Percentiles rank a stretch among this genome's conserved stretches.
These are phyloP conservation scores for Calocybe cyanea DNA, from an alignment of 768 basidiomycete species.

Conservation along the genomic window DNA sequence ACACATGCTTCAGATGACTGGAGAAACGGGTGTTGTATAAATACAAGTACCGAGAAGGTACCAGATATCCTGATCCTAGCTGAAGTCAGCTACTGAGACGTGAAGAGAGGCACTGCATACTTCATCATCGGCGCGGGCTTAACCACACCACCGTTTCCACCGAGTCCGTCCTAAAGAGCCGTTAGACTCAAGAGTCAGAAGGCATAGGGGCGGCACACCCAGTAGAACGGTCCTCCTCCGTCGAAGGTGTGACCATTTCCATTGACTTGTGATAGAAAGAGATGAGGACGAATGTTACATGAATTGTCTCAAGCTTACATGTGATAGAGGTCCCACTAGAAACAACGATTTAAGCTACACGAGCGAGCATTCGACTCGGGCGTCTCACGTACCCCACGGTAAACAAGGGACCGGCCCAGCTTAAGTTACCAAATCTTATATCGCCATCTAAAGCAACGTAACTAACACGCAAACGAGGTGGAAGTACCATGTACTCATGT, in stretches of 20 bases:
- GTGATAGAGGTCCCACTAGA: conserved; percentile 43
- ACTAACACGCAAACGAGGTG: background rate
- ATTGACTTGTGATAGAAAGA: conserved; percentile 26
- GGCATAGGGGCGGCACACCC: conserved; percentile 23
- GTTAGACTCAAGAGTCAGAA: background rate
- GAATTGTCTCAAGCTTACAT: conserved; percentile 30
- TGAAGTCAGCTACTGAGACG: background rate
- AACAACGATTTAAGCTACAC: background rate
- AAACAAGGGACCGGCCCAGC: conserved; percentile 55
- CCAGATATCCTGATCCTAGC: conserved; percentile 36
- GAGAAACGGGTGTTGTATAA: conserved; percentile 20
- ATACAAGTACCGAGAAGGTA: conserved; percentile 24
- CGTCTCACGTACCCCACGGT: conserved; percentile 34
- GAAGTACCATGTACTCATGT: conserved; percentile 40
- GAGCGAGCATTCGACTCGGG: background rate
- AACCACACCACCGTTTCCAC: conserved; percentile 31
- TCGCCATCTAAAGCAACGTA: conserved; percentile 43
- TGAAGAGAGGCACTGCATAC: conserved; percentile 15
- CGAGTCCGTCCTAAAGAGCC: conserved; percentile 32
- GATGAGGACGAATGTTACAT: background rate
- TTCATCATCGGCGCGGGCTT: conserved; percentile 46
- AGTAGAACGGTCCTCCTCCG: conserved; percentile 41
- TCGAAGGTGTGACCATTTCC: conserved; percentile 39
- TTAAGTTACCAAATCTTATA: conserved; percentile 48
- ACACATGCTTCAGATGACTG: conserved; percentile 17